phyloP scores from a whole-genome alignment of 129 eudicot genomes.

The Kitagawia praeruptora region DNA sequence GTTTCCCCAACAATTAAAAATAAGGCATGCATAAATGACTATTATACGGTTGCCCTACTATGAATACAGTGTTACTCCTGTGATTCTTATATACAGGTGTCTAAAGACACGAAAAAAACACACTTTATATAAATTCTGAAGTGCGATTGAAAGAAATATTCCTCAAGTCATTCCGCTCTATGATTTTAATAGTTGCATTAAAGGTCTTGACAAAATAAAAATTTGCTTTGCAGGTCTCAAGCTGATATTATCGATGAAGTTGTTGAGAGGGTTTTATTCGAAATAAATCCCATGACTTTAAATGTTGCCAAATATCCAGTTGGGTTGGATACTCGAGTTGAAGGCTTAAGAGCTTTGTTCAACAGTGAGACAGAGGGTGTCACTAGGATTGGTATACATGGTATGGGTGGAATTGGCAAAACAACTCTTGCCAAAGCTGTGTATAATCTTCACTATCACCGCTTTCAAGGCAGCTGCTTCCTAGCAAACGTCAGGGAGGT shows the following conservation, averaged over 20 bases:
- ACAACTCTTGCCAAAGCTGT: constrained; percentile 3
- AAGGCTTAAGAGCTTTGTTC: not conserved
- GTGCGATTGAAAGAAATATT: no score
- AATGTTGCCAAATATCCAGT: not conserved
- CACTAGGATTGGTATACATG: not conserved
- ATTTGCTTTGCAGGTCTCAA: not conserved
- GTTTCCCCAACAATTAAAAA: no score
- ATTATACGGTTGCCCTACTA: not conserved
- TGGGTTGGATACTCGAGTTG: not conserved
- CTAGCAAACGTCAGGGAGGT: not conserved
- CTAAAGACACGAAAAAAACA: no score
- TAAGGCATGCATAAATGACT: no score
- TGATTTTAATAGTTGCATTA: no score
- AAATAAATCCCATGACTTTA: not conserved
- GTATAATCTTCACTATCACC: not conserved
- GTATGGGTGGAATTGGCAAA: constrained; percentile 3
- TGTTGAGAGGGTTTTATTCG: not conserved
- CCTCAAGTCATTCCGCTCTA: no score
- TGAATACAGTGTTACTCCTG: no score
- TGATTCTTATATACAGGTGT: no score
- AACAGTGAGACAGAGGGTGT: not conserved
- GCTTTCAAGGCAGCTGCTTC: not conserved
- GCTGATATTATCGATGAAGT: not conserved
- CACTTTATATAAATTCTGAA: no score
- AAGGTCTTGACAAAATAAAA: no score